phyloP scores from a whole-genome alignment of 495 filamentous ascomycete species.

The Neurospora sp. region DNA sequence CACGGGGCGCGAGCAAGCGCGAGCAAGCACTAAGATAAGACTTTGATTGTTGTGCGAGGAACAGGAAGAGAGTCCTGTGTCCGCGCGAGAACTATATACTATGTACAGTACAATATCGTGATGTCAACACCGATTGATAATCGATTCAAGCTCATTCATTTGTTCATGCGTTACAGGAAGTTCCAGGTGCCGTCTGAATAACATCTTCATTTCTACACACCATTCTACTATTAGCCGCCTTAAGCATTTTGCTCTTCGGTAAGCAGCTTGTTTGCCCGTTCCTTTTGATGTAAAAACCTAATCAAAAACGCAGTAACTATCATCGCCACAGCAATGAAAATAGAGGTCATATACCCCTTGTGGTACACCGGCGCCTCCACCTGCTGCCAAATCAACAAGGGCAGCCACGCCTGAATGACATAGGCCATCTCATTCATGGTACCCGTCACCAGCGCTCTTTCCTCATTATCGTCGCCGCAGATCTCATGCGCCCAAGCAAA shows the following conservation, averaged over 20 bases:
- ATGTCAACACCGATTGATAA: not conserved
- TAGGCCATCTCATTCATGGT: constrained; percentile 36
- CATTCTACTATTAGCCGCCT: not conserved
- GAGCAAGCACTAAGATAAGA: too few relatives aligned
- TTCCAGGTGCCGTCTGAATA: not conserved
- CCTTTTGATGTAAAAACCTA: constrained; percentile 30
- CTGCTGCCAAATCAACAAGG: constrained; percentile 38
- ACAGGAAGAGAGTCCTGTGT: too few relatives aligned
- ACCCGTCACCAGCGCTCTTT: constrained; percentile 41
- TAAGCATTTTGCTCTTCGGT: not conserved
- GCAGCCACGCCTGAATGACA: constrained; percentile 33
- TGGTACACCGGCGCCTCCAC: constrained; percentile 35
- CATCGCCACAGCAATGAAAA: constrained; percentile 25
- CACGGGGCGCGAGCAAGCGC: too few relatives aligned
- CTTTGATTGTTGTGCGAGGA: too few relatives aligned
- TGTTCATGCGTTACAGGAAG: not conserved
- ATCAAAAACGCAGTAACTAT: constrained; percentile 29
- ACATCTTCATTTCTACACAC: not conserved
- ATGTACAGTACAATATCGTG: not conserved
- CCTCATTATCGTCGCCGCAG: constrained; percentile 41
- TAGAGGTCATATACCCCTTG: constrained; percentile 35
- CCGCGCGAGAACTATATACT: too few relatives aligned
- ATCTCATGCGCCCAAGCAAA: constrained; percentile 46
- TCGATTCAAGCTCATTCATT: not conserved
- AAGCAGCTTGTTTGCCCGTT: constrained; percentile 19